Evolutionary conservation across 805 yeast species (phyloP).

Genomic region (Yarrowia sp.): DNA sequence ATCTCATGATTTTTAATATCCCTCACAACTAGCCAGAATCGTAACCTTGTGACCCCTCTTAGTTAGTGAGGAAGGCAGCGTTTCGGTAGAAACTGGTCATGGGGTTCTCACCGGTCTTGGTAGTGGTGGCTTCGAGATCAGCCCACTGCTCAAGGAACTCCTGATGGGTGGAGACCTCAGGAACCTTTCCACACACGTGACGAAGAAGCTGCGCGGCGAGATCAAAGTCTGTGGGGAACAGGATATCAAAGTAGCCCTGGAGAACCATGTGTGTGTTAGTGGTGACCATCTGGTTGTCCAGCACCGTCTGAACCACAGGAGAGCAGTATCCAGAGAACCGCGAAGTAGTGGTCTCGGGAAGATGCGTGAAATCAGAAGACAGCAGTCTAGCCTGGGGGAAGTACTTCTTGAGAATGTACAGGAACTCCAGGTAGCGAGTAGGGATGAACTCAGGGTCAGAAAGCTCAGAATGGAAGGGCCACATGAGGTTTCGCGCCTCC

Average conservation of each 20-base stretch:
- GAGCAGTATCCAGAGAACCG: conserved; percentile 54
- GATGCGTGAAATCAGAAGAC: conserved; percentile 62
- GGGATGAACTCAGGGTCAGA: conserved; percentile 79
- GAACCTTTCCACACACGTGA: conserved; percentile 59
- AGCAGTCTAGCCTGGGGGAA: conserved; percentile 78
- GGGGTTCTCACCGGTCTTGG: conserved; percentile 79
- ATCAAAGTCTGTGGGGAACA: conserved; percentile 79
- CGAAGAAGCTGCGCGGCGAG: conserved; percentile 60
- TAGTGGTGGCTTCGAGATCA: conserved; percentile 61
- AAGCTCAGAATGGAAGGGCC: conserved; percentile 66
- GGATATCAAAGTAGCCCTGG: conserved; percentile 82
- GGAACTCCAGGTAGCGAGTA: conserved; percentile 65
- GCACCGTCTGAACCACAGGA: conserved; percentile 78
- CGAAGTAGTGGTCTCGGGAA: conserved; percentile 17
- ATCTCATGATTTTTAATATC: neutral
- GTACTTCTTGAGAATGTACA: conserved; percentile 56
- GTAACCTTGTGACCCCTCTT: conserved; percentile 4
- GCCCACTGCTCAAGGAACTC: conserved; percentile 72
- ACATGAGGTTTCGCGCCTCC: conserved; percentile 48
- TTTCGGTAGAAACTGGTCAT: conserved; percentile 74
- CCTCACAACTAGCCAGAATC: neutral
- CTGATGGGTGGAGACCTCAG: conserved; percentile 55
- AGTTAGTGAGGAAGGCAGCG: conserved; percentile 53
- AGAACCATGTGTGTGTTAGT: conserved; percentile 74
- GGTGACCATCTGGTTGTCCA: conserved; percentile 64